phyloP scores from a whole-genome alignment of 2,329 filamentous ascomycete species.

The Fusarium tanahbumbuense region DNA sequence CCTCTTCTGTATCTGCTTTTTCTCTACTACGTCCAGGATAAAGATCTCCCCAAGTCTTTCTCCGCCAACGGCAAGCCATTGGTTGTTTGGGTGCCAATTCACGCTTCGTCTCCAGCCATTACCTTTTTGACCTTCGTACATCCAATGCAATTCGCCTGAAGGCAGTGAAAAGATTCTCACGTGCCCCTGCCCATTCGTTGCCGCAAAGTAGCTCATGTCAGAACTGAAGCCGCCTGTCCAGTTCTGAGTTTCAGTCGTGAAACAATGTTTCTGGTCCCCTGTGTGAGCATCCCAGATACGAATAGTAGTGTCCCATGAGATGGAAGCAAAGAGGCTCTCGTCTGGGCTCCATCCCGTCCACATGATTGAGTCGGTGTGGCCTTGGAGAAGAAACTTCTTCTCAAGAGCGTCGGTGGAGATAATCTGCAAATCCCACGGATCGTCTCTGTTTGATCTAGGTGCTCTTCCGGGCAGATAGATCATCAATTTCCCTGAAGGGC shows the following conservation, averaged over 20 bases:
- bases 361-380: conserved; percentile 14
- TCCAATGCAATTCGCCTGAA: conserved; percentile 1
- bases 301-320: conserved; percentile 20
- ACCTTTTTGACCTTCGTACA: background rate
- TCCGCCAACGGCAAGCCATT: conserved; percentile 18
- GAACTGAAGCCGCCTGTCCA: conserved; percentile 21
- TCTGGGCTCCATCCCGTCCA: conserved; percentile 31
- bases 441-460: background rate
- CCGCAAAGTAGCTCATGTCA: conserved; percentile 8
- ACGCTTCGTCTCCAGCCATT: conserved; percentile 14
- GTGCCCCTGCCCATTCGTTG: conserved; percentile 13
- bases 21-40: conserved; percentile 2
- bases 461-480: background rate
- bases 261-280: conserved; percentile 2
- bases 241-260: conserved; percentile 17
- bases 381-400: background rate
- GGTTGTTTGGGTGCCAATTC: conserved; percentile 20
- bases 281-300: conserved; percentile 22
- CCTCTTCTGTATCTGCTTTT: conserved; percentile 6
- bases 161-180: conserved; percentile 1
- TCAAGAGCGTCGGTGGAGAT: background rate
- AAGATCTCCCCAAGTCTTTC: conserved; percentile 13
- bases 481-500: conserved; percentile 14
- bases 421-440: conserved; percentile 15
- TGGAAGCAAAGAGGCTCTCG: conserved; percentile 22